These are phyloP conservation scores for Candida chilensis DNA, from an alignment of 805 yeast genomes.

Conservation along the genomic window DNA sequence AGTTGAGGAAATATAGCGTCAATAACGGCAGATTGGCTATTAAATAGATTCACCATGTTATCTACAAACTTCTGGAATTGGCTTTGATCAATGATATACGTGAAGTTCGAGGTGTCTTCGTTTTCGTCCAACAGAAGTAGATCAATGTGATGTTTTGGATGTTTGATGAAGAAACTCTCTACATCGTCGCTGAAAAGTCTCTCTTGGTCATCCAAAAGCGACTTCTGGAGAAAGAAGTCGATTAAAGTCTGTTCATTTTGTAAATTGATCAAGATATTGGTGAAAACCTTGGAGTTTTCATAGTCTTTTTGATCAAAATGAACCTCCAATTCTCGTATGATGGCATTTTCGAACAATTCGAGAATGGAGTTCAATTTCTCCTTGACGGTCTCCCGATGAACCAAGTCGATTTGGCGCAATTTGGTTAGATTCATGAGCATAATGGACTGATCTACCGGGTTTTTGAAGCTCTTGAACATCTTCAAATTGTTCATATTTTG, in stretches of 20 bases:
- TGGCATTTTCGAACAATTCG: constrained; percentile 66
- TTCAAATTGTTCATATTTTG: constrained; percentile 29
- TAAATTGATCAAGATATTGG: constrained; percentile 21
- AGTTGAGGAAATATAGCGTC: constrained; percentile 27
- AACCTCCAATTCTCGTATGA: constrained; percentile 57
- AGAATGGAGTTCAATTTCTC: constrained; percentile 43
- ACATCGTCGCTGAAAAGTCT: constrained; percentile 13
- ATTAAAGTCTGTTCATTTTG: constrained; percentile 31
- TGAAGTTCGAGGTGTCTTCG: too few relatives aligned
- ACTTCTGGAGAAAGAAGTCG: constrained; percentile 32
- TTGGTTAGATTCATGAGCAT: constrained; percentile 28
- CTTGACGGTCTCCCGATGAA: constrained; percentile 15
- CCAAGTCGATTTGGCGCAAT: constrained; percentile 26
- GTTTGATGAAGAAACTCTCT: constrained; percentile 20
- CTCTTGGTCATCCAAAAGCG: constrained; percentile 26
- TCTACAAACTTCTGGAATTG: constrained; percentile 8
- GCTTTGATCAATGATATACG: neutral
- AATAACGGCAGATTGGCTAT: constrained; percentile 20
- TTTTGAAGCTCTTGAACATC: constrained; percentile 34
- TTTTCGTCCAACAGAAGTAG: constrained; percentile 7
- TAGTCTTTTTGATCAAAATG: constrained; percentile 41
- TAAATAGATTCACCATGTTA: constrained; percentile 21
- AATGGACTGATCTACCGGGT: constrained; percentile 44
- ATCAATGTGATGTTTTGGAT: neutral
- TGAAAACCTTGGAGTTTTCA: constrained; percentile 22